Conservation (phyloP, 345 rosid genomes). For the Camelina laxa region DNA sequence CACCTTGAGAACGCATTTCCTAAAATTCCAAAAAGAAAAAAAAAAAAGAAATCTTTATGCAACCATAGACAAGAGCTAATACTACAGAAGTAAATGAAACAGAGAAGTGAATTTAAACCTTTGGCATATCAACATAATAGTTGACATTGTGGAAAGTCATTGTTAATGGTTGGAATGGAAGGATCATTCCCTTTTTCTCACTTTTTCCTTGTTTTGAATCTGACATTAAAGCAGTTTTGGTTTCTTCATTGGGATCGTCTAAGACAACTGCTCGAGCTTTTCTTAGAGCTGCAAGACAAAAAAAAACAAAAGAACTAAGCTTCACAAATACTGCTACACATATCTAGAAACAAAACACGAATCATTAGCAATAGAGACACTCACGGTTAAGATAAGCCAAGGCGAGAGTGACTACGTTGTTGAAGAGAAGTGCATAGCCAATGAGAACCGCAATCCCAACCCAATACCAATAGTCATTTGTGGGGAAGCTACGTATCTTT, state of each 20-base stretch:
- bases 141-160: conserved; percentile 93
- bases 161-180: conserved; percentile 87
- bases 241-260: conserved; percentile 51
- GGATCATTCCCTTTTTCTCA: conserved; percentile 84
- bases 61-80: conserved; percentile 10
- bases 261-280: conserved; percentile 54
- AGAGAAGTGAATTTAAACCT: conserved; percentile 49
- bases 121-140: conserved; percentile 91
- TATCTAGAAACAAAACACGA: background rate
- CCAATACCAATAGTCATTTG: conserved; percentile 75
- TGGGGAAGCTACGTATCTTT: conserved; percentile 56
- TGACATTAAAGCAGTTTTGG: conserved; percentile 7
- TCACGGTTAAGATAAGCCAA: conserved; percentile 79
- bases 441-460: conserved; percentile 69
- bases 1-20: conserved; percentile 80
- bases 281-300: conserved; percentile 61
- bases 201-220: conserved; percentile 33
- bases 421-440: conserved; percentile 68
- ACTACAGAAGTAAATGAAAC: background rate
- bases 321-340: conserved; percentile 11
- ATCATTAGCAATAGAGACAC: conserved; percentile 36
- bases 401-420: conserved; percentile 68
- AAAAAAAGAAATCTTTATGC: background rate
- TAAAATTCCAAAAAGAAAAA: conserved; percentile 37
- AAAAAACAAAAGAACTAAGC: conserved; percentile 22